Evolutionary conservation across 108 stramenopile species (phyloP).

Genomic region (Cyclotella cryptica): DNA sequence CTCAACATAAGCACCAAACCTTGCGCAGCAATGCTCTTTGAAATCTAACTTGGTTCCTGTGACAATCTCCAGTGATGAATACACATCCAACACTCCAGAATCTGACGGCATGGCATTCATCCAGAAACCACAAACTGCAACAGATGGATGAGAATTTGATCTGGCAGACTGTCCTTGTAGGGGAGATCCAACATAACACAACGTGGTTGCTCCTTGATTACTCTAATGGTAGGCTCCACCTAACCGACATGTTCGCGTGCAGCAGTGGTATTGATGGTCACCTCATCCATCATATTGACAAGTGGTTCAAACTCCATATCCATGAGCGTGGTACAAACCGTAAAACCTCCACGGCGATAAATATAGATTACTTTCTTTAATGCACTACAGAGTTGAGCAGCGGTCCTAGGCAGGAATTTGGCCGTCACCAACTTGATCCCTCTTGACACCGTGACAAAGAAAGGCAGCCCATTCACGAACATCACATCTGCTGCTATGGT

Average conservation of each 20-base stretch:
- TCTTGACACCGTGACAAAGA: too few species aligned
- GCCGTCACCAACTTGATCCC: too few species aligned
- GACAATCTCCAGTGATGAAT: too few species aligned
- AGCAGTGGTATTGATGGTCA: slow-evolving; percentile 42
- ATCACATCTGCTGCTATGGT: slow-evolving; percentile 21
- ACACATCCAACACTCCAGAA: slow-evolving; percentile 13
- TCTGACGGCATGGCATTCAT: slow-evolving; percentile 39
- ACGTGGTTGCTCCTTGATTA: slow-evolving; percentile 28
- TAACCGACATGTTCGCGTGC: slow-evolving; percentile 46
- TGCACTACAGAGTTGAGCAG: too few species aligned
- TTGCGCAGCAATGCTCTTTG: slow-evolving; percentile 2
- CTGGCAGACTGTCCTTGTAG: background rate
- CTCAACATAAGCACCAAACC: too few species aligned
- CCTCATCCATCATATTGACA: too few species aligned
- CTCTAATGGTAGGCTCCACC: slow-evolving; percentile 13
- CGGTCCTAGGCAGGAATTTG: background rate
- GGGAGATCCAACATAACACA: slow-evolving; percentile 13
- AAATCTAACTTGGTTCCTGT: background rate
- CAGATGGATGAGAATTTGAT: slow-evolving; percentile 20
- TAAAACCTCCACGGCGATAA: slow-evolving; percentile 29
- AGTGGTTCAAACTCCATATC: slow-evolving; percentile 30
- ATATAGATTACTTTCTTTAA: too few species aligned
- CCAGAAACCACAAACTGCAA: slow-evolving; percentile 22
- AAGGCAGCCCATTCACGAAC: slow-evolving; percentile 18
- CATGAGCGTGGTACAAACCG: background rate